Base-by-base conservation (phyloP, 169 alveolate genomes). In the Theileria parva region DNA sequence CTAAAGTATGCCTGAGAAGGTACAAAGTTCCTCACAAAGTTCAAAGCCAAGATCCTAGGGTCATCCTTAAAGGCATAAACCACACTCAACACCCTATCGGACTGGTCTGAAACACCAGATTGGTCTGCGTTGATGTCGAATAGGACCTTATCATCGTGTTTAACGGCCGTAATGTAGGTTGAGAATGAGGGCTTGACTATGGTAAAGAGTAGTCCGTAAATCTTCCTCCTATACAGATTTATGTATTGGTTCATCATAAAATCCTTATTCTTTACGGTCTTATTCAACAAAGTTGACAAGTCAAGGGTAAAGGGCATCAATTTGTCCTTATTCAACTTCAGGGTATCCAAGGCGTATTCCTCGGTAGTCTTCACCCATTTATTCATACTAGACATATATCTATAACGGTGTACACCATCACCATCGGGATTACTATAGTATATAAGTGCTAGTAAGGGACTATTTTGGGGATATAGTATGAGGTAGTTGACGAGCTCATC, bases 141-240 rank as follows among this genome's bases (percentile, higher is more conserved):
- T 21, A 63, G 8, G 9, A 63, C 48, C 39, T 63, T 32, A 3
- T 13, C 32, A 28, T 30, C 27, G 23, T n/a, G 23, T 21, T 63
- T 63, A 17, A 63, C 50, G 0, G 27, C 32, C 66, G 15, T 32
- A 25, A 57, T 57, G 66, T 57, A 19, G 13, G 66, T 21, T 17
- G 21, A 63, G 71, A 17, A 28, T 63, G 71, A 6, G 15, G 66
- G 50, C 19, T 21, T 63, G 0, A 63, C 32, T 21, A 21, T 63
- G 34, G 71, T 63, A 39, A 63, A 63, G 28, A 15, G 44, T 21
- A 30, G 4, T 63, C 71, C 71, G 71, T n/a, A 63, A 32, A 63
- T 17, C 25, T 63, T 15, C 39, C 25, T 63, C 32, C 71, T 63
- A 13, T 17, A 19, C 4, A 27, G 71, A 13, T 63, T 15, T 25